A percentile compares a stretch with the other conserved stretches of the same genome.
Evolutionary conservation across 2,329 filamentous ascomycete species (phyloP).

Genomic region (Colletotrichum truncatum): DNA sequence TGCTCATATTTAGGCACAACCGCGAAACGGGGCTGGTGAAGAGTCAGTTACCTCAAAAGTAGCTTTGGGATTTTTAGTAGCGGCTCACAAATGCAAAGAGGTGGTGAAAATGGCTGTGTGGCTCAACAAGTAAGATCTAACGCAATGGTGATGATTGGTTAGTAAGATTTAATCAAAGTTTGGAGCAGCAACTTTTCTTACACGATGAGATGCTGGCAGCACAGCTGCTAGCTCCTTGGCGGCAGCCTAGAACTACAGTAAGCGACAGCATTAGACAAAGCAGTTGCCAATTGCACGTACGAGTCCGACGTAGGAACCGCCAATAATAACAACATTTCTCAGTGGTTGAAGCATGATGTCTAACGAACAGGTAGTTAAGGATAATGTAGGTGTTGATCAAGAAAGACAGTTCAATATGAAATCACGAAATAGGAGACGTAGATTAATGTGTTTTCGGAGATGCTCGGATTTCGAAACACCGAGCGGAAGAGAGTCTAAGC

Average conservation of each 20-base stretch:
- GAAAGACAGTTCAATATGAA: no score
- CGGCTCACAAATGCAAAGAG: constrained; percentile 14
- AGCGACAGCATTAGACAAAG: background rate
- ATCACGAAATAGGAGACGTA: background rate
- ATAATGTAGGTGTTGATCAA: no score
- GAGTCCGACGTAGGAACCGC: constrained; percentile 54
- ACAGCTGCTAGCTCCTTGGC: constrained; percentile 9
- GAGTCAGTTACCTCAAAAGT: background rate
- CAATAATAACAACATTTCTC: constrained; percentile 51
- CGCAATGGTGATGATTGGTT: no score
- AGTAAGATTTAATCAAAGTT: no score
- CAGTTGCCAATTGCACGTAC: constrained; percentile 27
- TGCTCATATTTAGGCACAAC: constrained; percentile 51
- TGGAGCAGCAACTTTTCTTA: background rate
- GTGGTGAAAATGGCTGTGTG: constrained; percentile 22
- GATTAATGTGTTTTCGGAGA: no score
- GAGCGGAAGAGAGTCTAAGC: no score
- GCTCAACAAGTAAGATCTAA: constrained; percentile 20
- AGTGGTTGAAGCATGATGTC: constrained; percentile 12
- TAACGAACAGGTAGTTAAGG: background rate
- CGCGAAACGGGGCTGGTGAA: constrained; percentile 51
- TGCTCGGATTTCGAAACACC: no score
- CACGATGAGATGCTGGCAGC: constrained; percentile 12
- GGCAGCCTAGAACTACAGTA: background rate
- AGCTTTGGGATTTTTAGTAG: background rate